These are phyloP conservation scores for Hura crepitans DNA, from an alignment of 441 rosid species.

Conservation along the genomic window DNA sequence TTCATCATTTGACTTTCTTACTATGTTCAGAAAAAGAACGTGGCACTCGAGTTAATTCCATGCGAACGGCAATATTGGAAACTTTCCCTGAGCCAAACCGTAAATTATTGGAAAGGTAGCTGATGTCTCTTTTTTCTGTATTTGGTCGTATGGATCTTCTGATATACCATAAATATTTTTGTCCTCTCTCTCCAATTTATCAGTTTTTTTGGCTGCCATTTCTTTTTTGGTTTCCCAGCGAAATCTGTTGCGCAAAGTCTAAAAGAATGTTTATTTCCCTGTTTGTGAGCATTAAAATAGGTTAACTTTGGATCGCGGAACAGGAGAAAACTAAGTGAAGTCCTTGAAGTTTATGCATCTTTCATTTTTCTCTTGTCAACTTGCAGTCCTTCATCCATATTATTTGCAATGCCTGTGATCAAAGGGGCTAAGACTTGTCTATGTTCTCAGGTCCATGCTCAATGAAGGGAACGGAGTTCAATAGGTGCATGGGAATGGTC, in stretches of 20 bases:
- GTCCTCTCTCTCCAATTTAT: not conserved
- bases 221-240: not conserved
- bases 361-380: not conserved
- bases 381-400: not conserved
- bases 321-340: not conserved
- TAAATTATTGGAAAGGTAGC: slow-evolving; percentile 87
- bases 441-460: not conserved
- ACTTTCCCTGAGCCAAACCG: slow-evolving; percentile 99
- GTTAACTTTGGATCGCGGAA: not conserved
- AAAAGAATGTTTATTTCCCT: not conserved
- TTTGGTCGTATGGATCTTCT: not conserved
- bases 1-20: slow-evolving; percentile 19
- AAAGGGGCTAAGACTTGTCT: not conserved
- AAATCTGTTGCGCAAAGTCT: not conserved
- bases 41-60: slow-evolving; percentile 62
- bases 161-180: not conserved
- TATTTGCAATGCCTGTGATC: not conserved
- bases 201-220: not conserved
- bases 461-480: not conserved
- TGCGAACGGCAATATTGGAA: slow-evolving; percentile 85
- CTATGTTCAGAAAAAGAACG: slow-evolving; percentile 63
- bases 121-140: slow-evolving; percentile 11
- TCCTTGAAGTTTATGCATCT: not conserved
- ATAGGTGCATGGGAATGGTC: not conserved
- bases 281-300: not conserved